phyloP scores from a whole-genome alignment of 176 grass and related monocot genomes.

The Miscanthus lutarioriparius region DNA sequence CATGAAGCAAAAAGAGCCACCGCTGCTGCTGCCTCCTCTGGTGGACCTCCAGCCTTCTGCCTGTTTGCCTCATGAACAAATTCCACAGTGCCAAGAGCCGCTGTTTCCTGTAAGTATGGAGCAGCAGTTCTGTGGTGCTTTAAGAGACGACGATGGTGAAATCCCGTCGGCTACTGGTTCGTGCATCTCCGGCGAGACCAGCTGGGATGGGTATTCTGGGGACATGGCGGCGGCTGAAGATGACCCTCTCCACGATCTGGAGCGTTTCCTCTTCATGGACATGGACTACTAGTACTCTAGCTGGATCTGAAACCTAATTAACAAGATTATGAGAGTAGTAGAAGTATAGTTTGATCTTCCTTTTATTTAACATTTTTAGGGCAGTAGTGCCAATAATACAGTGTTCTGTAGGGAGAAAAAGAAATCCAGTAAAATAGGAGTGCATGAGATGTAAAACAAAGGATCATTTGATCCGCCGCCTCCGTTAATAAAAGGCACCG shows the following conservation, averaged over 20 bases:
- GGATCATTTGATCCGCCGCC: background rate
- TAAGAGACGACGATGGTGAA: background rate
- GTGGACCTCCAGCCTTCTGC: background rate
- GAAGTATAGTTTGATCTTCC: background rate
- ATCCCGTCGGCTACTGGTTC: background rate
- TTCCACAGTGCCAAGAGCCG: background rate
- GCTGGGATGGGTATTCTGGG: background rate
- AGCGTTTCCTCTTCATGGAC: background rate
- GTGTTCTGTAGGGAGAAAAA: background rate
- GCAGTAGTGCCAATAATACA: background rate
- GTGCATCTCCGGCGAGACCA: background rate
- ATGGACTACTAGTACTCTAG: background rate
- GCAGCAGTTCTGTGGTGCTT: background rate
- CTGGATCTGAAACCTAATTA: background rate
- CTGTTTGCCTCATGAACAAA: background rate
- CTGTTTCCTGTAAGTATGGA: background rate
- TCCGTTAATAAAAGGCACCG: too few species aligned
- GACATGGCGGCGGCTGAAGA: background rate
- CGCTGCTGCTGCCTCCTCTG: background rate
- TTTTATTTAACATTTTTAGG: background rate
- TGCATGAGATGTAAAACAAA: background rate
- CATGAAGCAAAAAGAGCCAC: background rate
- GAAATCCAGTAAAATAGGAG: background rate
- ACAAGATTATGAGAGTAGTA: background rate
- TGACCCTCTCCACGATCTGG: background rate